Conservation (phyloP, 139 green algal genomes). For the Raphidocelis subcapitata region DNA sequence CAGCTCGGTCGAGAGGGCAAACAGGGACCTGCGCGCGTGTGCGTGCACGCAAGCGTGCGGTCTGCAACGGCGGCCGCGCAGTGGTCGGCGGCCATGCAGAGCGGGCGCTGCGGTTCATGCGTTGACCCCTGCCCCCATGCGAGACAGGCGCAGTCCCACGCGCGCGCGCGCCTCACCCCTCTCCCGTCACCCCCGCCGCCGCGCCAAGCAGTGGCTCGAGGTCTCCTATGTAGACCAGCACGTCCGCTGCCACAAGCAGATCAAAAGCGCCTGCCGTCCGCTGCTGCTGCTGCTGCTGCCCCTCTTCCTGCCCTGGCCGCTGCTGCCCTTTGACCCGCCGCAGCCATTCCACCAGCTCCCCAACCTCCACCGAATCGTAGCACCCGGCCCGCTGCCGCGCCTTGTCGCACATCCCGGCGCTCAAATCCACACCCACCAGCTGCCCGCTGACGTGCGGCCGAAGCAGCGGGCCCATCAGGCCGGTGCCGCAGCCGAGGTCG, state of each 20-base stretch:
- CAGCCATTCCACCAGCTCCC: constrained; percentile 47
- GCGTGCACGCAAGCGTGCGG: neutral
- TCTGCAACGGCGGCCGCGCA: neutral
- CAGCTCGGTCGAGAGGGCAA: constrained; percentile 44
- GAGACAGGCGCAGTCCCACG: neutral
- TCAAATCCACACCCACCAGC: constrained; percentile 57
- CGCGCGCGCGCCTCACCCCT: neutral
- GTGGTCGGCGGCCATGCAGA: neutral
- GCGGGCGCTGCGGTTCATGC: neutral
- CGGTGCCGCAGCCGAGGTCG: constrained; percentile 64
- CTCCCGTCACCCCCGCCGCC: neutral
- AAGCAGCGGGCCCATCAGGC: constrained; percentile 60
- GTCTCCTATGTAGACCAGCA: constrained; percentile 61
- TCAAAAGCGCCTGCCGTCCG: constrained; percentile 26
- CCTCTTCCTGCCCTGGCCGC: neutral
- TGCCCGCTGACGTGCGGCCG: constrained; percentile 10
- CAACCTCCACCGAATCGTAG: constrained; percentile 46
- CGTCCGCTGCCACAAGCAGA: constrained; percentile 57
- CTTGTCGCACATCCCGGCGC: constrained; percentile 50
- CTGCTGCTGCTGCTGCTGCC: neutral
- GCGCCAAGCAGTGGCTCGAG: neutral
- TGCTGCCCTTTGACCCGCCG: constrained; percentile 3
- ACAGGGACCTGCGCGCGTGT: constrained; percentile 18
- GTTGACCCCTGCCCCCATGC: neutral
- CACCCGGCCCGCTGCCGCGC: constrained; percentile 33